phyloP scores from a whole-genome alignment of 2,329 filamentous ascomycete species.

The Venturiaceae sp. region DNA sequence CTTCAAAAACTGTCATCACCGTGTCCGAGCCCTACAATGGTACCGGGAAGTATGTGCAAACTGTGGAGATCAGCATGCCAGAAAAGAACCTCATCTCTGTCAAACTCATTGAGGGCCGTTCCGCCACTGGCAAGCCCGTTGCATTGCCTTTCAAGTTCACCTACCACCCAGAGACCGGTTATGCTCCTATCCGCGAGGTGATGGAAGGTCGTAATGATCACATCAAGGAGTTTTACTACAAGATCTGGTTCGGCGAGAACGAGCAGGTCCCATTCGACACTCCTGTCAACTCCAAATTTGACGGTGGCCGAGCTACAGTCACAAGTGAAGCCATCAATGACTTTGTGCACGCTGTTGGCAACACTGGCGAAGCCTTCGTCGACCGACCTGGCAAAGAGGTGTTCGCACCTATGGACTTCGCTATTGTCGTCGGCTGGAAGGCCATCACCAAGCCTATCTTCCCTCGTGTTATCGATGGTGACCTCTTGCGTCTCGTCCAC shows the following conservation, averaged over 20 bases:
- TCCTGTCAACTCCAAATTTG: constrained; percentile 76
- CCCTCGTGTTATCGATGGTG: constrained; percentile 89
- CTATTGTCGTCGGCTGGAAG: constrained; percentile 97
- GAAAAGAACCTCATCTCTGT: constrained; percentile 71
- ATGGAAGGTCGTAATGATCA: constrained; percentile 95
- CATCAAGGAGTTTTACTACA: constrained; percentile 99
- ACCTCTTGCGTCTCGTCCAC: constrained; percentile 91
- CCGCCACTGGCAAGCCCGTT: constrained; percentile 72
- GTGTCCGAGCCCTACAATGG: constrained; percentile 81
- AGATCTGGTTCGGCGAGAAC: constrained; percentile 80
- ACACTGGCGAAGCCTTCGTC: constrained; percentile 94
- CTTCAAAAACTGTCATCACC: constrained; percentile 71
- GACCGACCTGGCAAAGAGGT: constrained; percentile 90
- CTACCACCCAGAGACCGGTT: constrained; percentile 91
- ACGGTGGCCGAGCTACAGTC: constrained; percentile 78
- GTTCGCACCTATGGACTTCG: constrained; percentile 96
- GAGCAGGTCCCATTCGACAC: constrained; percentile 77
- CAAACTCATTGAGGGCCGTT: constrained; percentile 88
- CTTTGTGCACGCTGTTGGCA: constrained; percentile 97
- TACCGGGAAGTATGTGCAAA: constrained; percentile 70
- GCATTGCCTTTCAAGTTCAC: constrained; percentile 78
- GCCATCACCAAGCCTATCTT: constrained; percentile 99
- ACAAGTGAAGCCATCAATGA: constrained; percentile 92
- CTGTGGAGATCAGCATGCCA: constrained; percentile 66
- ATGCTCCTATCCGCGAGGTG: constrained; percentile 93